Evolutionary conservation across 2,329 filamentous ascomycete species (phyloP).

Genomic region (Diplodia corticola): DNA sequence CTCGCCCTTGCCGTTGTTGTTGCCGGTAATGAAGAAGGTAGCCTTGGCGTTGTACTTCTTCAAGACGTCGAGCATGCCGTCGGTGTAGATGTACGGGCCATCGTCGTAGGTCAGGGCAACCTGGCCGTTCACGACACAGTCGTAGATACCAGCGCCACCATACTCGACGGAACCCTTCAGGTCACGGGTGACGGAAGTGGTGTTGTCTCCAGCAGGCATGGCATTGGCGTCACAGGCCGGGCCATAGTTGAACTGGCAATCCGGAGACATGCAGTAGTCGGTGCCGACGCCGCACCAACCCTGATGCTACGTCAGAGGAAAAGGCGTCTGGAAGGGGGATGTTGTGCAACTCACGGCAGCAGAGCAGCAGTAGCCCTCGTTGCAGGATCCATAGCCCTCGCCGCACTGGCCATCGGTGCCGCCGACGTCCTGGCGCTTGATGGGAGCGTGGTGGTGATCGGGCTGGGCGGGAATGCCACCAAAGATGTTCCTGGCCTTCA

Average conservation of each 20-base stretch:
- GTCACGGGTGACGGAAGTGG: conserved; percentile 53
- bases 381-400: conserved; percentile 30
- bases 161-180: conserved; percentile 57
- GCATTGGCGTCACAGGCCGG: conserved; percentile 62
- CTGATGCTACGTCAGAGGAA: neutral
- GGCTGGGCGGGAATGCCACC: conserved; percentile 28
- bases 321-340: neutral
- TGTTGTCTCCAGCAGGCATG: conserved; percentile 57
- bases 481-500: conserved; percentile 36
- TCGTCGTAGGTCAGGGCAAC: conserved; percentile 69
- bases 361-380: conserved; percentile 38
- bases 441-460: conserved; percentile 29
- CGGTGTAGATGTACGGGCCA: conserved; percentile 63
- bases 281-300: conserved; percentile 56
- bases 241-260: conserved; percentile 63
- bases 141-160: conserved; percentile 58
- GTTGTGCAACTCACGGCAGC: conserved; percentile 32
- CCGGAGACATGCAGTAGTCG: conserved; percentile 61
- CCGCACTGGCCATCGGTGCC: conserved; percentile 37
- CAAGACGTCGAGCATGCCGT: conserved; percentile 62
- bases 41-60: conserved; percentile 61
- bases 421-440: conserved; percentile 33
- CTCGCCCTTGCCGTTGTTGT: conserved; percentile 57
- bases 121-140: conserved; percentile 56
- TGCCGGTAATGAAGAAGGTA: conserved; percentile 67